phyloP scores from a whole-genome alignment of 345 rosid genomes.

The Turnera subulata region DNA sequence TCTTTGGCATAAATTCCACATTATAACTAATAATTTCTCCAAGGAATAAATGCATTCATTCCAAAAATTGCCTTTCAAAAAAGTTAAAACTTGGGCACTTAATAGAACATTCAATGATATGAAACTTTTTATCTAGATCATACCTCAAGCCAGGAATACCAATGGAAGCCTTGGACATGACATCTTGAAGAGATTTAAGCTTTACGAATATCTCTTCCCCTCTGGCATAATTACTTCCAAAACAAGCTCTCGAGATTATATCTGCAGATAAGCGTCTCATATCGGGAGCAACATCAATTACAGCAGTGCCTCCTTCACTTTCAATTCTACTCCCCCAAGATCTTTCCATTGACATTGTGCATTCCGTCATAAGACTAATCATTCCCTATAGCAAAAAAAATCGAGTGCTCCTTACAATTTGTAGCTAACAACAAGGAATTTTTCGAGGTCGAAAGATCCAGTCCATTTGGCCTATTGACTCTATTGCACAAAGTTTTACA shows the following conservation, averaged over 20 bases:
- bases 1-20: too few relatives aligned
- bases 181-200: constrained; percentile 18
- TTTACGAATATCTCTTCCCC: constrained; percentile 26
- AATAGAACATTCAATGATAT: too few relatives aligned
- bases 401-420: too few relatives aligned
- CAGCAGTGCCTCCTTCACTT: constrained; percentile 12
- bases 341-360: constrained; percentile 2
- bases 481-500: too few relatives aligned
- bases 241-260: constrained; percentile 31
- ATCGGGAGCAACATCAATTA: constrained; percentile 15
- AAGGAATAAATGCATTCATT: too few relatives aligned
- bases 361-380: constrained; percentile 28
- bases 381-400: constrained; percentile 13
- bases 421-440: too few relatives aligned
- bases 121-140: not conserved
- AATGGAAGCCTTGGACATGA: constrained; percentile 10
- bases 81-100: too few relatives aligned
- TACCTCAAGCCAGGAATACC: constrained; percentile 23
- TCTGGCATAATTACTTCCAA: constrained; percentile 21
- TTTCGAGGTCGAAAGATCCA: too few relatives aligned
- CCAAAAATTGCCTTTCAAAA: too few relatives aligned
- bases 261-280: constrained; percentile 27
- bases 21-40: too few relatives aligned
- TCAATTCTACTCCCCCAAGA: constrained; percentile 21
- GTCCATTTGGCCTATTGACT: too few relatives aligned